phyloP scores from a whole-genome alignment of 768 basidiomycete genomes.

The Mycena olivaceomarginata region DNA sequence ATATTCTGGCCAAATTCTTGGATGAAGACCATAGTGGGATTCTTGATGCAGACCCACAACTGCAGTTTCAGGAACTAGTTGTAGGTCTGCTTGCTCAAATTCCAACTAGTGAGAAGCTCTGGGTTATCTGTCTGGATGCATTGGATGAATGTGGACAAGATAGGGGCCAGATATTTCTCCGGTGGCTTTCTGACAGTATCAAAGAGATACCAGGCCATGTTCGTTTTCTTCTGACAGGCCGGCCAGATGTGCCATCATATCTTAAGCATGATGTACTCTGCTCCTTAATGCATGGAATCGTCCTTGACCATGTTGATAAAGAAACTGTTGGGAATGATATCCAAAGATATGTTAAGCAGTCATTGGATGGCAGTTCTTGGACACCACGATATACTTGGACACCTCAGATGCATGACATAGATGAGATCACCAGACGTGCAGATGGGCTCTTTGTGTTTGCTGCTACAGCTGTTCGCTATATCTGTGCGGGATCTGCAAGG shows the following conservation, averaged over 20 bases:
- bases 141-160: too few relatives aligned
- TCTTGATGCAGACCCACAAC: constrained; percentile 10
- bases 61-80: too few relatives aligned
- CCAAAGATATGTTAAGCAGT: too few relatives aligned
- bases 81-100: too few relatives aligned
- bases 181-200: constrained; percentile 16
- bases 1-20: background rate
- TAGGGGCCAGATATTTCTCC: background rate
- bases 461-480: constrained; percentile 2
- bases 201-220: constrained; percentile 5
- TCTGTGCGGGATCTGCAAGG: background rate
- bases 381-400: constrained; percentile 1
- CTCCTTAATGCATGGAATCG: background rate
- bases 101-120: too few relatives aligned
- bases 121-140: too few relatives aligned
- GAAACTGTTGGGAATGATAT: too few relatives aligned
- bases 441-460: constrained; percentile 5
- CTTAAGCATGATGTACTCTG: background rate
- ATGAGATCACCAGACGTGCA: constrained; percentile 6
- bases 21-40: constrained; percentile 1
- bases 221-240: constrained; percentile 23
- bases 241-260: constrained; percentile 30
- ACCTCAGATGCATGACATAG: constrained; percentile 6
- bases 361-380: too few relatives aligned
- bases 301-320: too few relatives aligned